Evolutionary conservation across 192 early-diverging fungal genomes (phyloP), one percentile per base, ranked within the genome.

Genomic region (Backusella australiensis): DNA sequence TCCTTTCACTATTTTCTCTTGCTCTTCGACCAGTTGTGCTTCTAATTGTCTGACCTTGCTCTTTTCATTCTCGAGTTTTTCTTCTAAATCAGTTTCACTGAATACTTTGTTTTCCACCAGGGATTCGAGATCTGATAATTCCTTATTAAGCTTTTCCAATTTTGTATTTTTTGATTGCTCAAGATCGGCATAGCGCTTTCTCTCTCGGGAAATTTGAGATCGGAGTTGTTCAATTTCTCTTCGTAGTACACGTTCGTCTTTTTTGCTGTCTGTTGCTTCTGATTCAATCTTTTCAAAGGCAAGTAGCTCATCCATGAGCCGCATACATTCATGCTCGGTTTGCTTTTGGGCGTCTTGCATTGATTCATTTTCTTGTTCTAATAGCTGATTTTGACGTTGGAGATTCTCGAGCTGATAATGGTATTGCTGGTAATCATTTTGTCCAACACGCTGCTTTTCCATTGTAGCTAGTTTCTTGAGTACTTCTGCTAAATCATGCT

Each of bases 51-150:
- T 82, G 6, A 84, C 80, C 41, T 78, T 75, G 49, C 78, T 80
- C 59, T 80, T 82, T 73, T 90, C 86, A n/a, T 69, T 32, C 39
- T 88, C 80, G 7, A 90, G 72, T 5, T 81, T 78, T 46, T 91
- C 87, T 72, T 90, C 91, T 4, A 92, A 80, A 68, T 94, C 92
- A 0, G 84, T 81, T 53, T 94, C 91, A 65, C 84, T 82, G 78
- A 94, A 94, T 38, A 92, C 88, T 76, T 90, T 92, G 81, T 89
- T 90, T 72, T 94, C 93, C 35, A 93, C 85, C 69, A 94, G 71
- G 19, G 86, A 82, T 73, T 93, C 92, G 26, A 92, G 78, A 26
- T 85, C 89, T 0, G 86, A 85, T 9, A 94, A 74, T 67, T 94
- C 92, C 63, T 91, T 91, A 70, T 87, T 88, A 7, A 93, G 79